Conservation (phyloP, 331 rosid genomes). For the Arachis monticola region DNA sequence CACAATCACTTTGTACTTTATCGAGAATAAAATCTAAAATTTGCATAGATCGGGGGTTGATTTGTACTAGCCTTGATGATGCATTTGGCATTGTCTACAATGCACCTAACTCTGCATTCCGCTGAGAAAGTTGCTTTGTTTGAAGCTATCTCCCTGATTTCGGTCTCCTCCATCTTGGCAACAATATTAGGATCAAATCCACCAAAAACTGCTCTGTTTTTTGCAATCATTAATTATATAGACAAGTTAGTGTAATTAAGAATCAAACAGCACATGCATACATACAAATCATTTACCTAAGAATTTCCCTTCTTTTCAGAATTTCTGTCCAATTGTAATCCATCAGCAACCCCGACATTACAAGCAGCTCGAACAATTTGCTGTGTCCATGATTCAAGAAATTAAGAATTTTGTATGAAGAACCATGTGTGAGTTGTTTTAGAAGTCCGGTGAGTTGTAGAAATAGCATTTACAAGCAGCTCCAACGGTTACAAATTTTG, state of each 20-base stretch:
- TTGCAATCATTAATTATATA: not conserved
- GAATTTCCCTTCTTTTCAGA: slow-evolving; percentile 73
- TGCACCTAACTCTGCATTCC: slow-evolving; percentile 82
- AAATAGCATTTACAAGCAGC: no score
- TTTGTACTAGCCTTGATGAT: slow-evolving; percentile 69
- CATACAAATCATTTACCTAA: slow-evolving; percentile 53
- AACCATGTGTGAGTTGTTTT: no score
- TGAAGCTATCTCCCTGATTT: slow-evolving; percentile 72
- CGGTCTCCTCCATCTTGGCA: slow-evolving; percentile 85
- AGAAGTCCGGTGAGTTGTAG: no score
- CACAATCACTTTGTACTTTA: no score
- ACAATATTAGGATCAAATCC: slow-evolving; percentile 79
- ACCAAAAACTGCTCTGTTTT: slow-evolving; percentile 68
- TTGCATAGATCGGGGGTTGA: not conserved
- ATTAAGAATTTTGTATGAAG: not conserved
- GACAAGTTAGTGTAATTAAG: not conserved
- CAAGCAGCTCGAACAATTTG: slow-evolving; percentile 89
- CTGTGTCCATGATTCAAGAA: slow-evolving; percentile 47
- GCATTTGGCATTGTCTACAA: slow-evolving; percentile 86
- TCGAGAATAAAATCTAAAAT: not conserved
- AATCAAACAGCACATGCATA: not conserved
- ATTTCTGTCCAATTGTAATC: slow-evolving; percentile 98
- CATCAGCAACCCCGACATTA: slow-evolving; percentile 91
- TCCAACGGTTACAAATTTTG: no score
- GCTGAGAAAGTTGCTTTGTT: slow-evolving; percentile 63